A percentile compares a stretch with the other conserved stretches of the same genome.
These are phyloP conservation scores for Termitomyces sp. DNA, from an alignment of 768 basidiomycete species.

Conservation along the genomic window DNA sequence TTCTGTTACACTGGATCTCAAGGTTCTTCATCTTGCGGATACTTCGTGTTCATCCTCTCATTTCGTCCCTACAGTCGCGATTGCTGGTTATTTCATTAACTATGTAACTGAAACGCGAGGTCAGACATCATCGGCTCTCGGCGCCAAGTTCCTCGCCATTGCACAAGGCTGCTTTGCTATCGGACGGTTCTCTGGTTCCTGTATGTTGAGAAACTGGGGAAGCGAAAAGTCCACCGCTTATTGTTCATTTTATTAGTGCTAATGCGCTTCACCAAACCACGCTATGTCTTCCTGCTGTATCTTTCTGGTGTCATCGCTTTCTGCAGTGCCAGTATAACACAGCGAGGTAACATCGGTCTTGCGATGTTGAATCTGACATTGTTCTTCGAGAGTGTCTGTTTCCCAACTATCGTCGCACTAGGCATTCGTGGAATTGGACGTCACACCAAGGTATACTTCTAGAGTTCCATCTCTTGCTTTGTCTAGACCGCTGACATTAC, in stretches of 20 bases:
- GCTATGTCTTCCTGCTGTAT: conserved; percentile 25
- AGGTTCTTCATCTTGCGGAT: conserved; percentile 13
- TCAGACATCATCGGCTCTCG: conserved; percentile 18
- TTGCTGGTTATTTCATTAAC: conserved; percentile 31
- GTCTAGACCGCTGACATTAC: not conserved
- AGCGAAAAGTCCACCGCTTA: not conserved
- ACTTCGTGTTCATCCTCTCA: not conserved
- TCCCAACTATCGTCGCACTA: conserved; percentile 31
- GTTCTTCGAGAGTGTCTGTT: conserved; percentile 32
- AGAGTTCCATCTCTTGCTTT: not conserved
- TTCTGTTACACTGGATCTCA: conserved; percentile 30
- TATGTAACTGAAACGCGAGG: conserved; percentile 26
- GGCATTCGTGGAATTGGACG: conserved; percentile 29
- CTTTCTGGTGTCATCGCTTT: conserved; percentile 25
- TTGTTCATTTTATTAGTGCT: conserved; percentile 11
- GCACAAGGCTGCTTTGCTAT: conserved; percentile 30
- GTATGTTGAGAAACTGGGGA: conserved; percentile 12
- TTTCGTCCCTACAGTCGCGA: conserved; percentile 19
- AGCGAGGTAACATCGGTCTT: conserved; percentile 24
- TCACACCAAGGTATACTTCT: conserved; percentile 22
- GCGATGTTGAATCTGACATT: conserved; percentile 28
- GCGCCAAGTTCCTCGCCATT: conserved; percentile 27
- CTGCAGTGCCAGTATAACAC: conserved; percentile 24
- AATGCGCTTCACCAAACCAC: conserved; percentile 26
- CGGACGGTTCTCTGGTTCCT: conserved; percentile 27